A percentile compares a stretch with the other conserved stretches of the same genome.
Conservation (phyloP, 2,329 filamentous ascomycete genomes). For the Penicillium sumatraense region DNA sequence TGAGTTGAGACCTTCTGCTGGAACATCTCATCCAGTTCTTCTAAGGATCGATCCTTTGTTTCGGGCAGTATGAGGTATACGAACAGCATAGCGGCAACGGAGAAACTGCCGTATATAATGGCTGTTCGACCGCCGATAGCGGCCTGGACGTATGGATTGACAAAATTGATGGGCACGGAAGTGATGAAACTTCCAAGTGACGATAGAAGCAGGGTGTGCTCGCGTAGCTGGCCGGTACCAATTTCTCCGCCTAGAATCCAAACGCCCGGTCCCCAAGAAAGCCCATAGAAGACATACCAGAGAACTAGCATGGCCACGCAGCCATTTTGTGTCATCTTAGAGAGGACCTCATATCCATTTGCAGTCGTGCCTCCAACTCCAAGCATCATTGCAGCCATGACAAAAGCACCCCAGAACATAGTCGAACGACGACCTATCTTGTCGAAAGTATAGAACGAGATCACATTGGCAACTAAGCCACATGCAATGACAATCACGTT, state of each 20-base stretch:
- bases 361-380: slow-evolving; percentile 4
- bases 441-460: slow-evolving; percentile 15
- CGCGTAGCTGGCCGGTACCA: slow-evolving; percentile 30
- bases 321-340: slow-evolving; percentile 13
- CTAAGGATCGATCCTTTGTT: slow-evolving; percentile 26
- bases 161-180: slow-evolving; percentile 31
- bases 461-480: slow-evolving; percentile 10
- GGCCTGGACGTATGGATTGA: slow-evolving; percentile 37
- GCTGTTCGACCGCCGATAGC: slow-evolving; percentile 25
- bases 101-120: slow-evolving; percentile 29
- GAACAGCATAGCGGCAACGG: slow-evolving; percentile 26
- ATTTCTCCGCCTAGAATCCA: slow-evolving; percentile 38
- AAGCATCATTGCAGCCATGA: slow-evolving; percentile 12
- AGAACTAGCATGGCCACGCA: slow-evolving; percentile 20
- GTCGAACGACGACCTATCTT: slow-evolving; percentile 11
- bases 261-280: slow-evolving; percentile 22
- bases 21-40: slow-evolving; percentile 37
- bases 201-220: slow-evolving; percentile 33
- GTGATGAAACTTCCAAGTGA: slow-evolving; percentile 32
- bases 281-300: slow-evolving; percentile 18
- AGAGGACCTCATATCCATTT: slow-evolving; percentile 10
- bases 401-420: slow-evolving; percentile 7
- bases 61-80: slow-evolving; percentile 33
- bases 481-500: slow-evolving; percentile 8
- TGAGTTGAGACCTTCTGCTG: slow-evolving; percentile 10